Evolutionary conservation across 2,329 filamentous ascomycete species (phyloP), one percentile per base, ranked within the genome.

Genomic region (Talaromyces sp.): DNA sequence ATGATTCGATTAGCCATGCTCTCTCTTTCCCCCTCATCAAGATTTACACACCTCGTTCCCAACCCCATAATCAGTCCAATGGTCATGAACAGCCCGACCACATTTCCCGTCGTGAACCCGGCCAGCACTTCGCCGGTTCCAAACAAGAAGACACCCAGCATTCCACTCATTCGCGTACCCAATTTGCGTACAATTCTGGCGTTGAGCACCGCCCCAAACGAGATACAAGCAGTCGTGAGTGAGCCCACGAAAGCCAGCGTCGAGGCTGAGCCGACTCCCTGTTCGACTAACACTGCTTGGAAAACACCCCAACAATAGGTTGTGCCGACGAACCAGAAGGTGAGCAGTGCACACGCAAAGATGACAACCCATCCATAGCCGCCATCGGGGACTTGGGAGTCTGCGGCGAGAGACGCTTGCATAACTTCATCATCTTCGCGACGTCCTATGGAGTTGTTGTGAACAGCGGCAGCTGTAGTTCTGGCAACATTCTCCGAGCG

Each of bases 291-390:
- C 0, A 81, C 84, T 3, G 79, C 78, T 71, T 88, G 86, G 54
- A 87, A 74, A 0, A 88, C 79, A 25, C 85, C 86, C 84, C 85
- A 88, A 65, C 79, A 80, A 68, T 85, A 86, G 7, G 79, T 79
- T 0, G 80, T 83, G 58, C 84, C 85, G 56, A 83, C 79, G 58
- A 82, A 78, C 83, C 82, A 85, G 76, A 83, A 87, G 1, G 81
- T 78, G 11, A 86, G 68, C 1, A 83, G 68, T 2, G 80, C 78
- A 66, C 82, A 84, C 35, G 76, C 77, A 2, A 72, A 73, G 25
- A 87, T 81, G 7, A 87, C 76, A 23, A 86, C 80, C 84, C 85
- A 87, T 64, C 85, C 84, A 75, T 86, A 87, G 23, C 85, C 84
- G 44, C 84, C 84, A 67, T 87, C 83, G 42, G 79, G 79, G 35